Evolutionary conservation across 495 filamentous ascomycete genomes (phyloP), one percentile per base, ranked within the genome.

Genomic region (Glutinoglossum americanum): DNA sequence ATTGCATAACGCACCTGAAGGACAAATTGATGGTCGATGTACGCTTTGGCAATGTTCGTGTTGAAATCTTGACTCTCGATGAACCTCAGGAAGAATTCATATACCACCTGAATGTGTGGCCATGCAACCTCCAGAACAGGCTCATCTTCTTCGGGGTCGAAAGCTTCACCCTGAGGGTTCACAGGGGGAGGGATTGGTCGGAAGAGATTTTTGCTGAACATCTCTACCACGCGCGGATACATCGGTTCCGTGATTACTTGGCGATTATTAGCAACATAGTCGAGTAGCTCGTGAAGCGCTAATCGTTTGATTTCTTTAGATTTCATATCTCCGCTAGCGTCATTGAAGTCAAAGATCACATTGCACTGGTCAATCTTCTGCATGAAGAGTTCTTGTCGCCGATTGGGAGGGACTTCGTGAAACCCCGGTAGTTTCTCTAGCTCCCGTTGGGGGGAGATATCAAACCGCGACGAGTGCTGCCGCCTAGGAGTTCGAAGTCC

Each of bases 11-110:
- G 68, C 72, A 85, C 81, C 73, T 93, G 89, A 26, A 97, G 78
- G 13, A 99, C 92, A 65, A 99, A 99, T 66, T 84, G 83, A 67
- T 99, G 92, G 63, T 99, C 92, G 63, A 99, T 99, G 68, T 92
- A 95, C 30, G 86, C 82, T 68, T 99, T 99, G n/a, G 93, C 92
- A 62, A 95, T 94, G 69, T 99, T 99, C 35, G 92, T 99, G 70
- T 99, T 99, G 80, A 99, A 99, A 66, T 99, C 92, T 68, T 96
- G 93, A 68, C 92, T 99, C 66, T 99, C 92, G 64, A 99, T 99
- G 71, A 97, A 99, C 51, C 92, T 74, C 57, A 99, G 74, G 74
- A 99, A 99, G 73, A 99, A 99, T 69, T 99, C 92, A 65, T 99
- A 99, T 28, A 99, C 93, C 37, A 97, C 93, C 69, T 99, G 92